Evolutionary conservation across 371 early-diverging fungal species (phyloP), one percentile per base, ranked within the genome.

Genomic region (Haplosporangium sp.): DNA sequence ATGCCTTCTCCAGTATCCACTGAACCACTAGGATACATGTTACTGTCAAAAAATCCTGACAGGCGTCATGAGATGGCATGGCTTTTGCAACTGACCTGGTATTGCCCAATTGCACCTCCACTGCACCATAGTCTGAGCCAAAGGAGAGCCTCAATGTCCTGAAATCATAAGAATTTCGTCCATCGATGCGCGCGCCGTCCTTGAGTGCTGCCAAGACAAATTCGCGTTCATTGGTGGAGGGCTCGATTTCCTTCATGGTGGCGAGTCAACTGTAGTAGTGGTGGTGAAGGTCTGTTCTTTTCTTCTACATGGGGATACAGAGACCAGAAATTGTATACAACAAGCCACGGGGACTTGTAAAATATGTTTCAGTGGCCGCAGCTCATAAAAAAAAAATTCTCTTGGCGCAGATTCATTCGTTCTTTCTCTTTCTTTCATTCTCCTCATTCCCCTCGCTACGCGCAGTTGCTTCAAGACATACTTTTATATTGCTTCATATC

Each of bases 71-170:
- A 23, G 12, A 51, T 12, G 36, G 14, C 48, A 59, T 5, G 55
- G 52, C 23, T 21, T 64, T 37, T 38, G 42, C 21, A 11, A 38
- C 70, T 61, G 43, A 89, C 90, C 89, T 86, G 53, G 97, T 96
- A 65, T 87, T 87, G 11, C 97, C 96, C 16, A 95, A 83, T 56
- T 89, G 89, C 5, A 95, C 93, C 64, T 93, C 89, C n/a, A 88
- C 94, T 41, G 87, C 82, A 6, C 97, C 97, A 65, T 82, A 83
- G 52, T 92, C 89, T 2, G 87, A 83, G 38, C 94, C 94, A 62
- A 94, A 88, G 5, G 73, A 61, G 41, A 97, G 88, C 20, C 87
- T 82, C 11, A 95, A 73, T 18, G 83, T 81, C 47, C 98, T 88
- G 70, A 93, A 86, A 69, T 93, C 95, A 59, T 92, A 88, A 42